Conservation (phyloP, 768 basidiomycete genomes). For the Agaricus sinodeliciosus region DNA sequence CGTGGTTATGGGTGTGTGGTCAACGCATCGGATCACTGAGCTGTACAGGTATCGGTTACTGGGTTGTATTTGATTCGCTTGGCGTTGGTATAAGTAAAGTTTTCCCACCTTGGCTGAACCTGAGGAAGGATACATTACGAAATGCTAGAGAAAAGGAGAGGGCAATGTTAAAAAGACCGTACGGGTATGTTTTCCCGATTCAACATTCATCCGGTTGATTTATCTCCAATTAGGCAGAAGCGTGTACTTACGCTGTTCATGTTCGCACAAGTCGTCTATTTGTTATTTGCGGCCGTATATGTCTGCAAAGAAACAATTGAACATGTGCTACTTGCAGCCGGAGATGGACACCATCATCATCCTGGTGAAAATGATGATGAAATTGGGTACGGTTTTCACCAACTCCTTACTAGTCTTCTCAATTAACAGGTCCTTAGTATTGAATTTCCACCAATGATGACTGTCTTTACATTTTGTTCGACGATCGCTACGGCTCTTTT, state of each 20-base stretch:
- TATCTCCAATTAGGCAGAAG: constrained; percentile 38
- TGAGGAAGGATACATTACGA: constrained; percentile 14
- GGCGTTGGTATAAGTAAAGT: constrained; percentile 57
- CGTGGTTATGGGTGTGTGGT: constrained; percentile 81
- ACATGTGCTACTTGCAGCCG: constrained; percentile 72
- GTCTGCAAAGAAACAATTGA: constrained; percentile 97
- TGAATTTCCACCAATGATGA: constrained; percentile 57
- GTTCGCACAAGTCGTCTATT: constrained; percentile 89
- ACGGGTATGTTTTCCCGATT: constrained; percentile 22
- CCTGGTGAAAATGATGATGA: constrained; percentile 48
- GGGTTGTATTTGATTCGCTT: constrained; percentile 92
- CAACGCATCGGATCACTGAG: constrained; percentile 84
- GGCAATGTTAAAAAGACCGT: constrained; percentile 56
- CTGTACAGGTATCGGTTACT: constrained; percentile 90
- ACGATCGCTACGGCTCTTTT: constrained; percentile 48
- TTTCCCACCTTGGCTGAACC: constrained; percentile 35
- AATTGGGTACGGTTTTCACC: constrained; percentile 24
- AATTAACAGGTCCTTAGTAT: constrained; percentile 35
- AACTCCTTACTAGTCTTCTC: neutral
- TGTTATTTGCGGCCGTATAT: constrained; percentile 92
- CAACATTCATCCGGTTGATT: constrained; percentile 1
- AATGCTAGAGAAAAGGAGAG: constrained; percentile 19
- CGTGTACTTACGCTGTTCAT: constrained; percentile 65
- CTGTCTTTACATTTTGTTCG: constrained; percentile 49
- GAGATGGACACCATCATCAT: constrained; percentile 59